Conservation (phyloP, 208 protist genomes). For the Crithidia sp. region DNA sequence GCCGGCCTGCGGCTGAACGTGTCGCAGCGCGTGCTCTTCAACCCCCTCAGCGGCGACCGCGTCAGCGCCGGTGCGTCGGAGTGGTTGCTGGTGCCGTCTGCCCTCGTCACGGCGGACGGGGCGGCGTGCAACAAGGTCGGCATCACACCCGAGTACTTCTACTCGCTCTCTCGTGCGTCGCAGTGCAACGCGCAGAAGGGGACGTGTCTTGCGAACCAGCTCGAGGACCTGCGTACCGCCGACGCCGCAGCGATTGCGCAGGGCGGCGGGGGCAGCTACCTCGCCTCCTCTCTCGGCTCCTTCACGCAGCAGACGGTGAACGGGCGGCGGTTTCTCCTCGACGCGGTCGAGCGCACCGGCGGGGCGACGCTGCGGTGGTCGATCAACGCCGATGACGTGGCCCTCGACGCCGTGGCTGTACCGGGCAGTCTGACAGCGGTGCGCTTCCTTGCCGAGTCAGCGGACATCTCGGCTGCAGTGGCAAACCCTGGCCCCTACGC, state of each 20-base stretch:
- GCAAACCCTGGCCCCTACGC: constrained; percentile 25
- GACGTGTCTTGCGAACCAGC: constrained; percentile 60
- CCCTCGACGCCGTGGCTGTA: constrained; percentile 37
- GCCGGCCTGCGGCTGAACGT: constrained; percentile 16
- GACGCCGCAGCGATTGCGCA: constrained; percentile 38
- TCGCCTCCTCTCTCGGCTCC: constrained; percentile 44
- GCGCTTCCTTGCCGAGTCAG: constrained; percentile 2
- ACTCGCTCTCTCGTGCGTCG: constrained; percentile 16
- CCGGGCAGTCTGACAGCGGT: constrained; percentile 27
- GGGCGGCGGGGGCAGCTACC: constrained; percentile 43
- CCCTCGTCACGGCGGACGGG: constrained; percentile 53
- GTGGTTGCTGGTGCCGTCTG: constrained; percentile 68
- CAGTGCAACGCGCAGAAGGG: constrained; percentile 44
- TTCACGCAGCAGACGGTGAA: constrained; percentile 16
- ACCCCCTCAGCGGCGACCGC: constrained; percentile 27
- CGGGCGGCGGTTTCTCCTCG: constrained; percentile 32
- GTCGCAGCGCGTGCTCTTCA: constrained; percentile 49
- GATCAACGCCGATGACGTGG: constrained; percentile 49
- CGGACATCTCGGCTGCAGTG: constrained; percentile 4
- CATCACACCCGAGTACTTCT: constrained; percentile 55
- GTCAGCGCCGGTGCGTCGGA: constrained; percentile 32
- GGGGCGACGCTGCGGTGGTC: constrained; percentile 45
- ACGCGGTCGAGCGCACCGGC: constrained; percentile 26
- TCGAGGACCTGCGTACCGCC: constrained; percentile 54
- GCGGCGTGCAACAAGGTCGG: constrained; percentile 74